Base-by-base conservation (phyloP, 495 filamentous ascomycete species). In the Daldinia caldariorum region DNA sequence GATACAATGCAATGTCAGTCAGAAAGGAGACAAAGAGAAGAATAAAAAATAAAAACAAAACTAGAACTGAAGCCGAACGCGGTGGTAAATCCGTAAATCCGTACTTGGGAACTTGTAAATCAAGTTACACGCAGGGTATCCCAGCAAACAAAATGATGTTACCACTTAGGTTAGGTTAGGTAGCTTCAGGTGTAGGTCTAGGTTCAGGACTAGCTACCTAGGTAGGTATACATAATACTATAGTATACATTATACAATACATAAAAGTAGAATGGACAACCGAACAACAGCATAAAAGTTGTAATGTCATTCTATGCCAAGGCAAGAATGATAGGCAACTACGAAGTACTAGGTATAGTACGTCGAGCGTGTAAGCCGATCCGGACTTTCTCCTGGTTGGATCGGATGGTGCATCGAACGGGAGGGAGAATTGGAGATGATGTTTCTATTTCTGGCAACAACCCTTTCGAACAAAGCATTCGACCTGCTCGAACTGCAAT, bases 381-480 rank as follows among this genome's bases (percentile, higher is more conserved):
- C 64, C 65, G 64, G 60, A 58, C 65, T 53, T 34, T 16, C 29
- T 50, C 32, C 55, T 67, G 63, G 69, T 71, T 71, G 69, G 63
- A 64, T 71, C 69, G 69, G 63, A 71, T 71, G 69, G 63, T 67
- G 63, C 69, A 71, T 71, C 63, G 59, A 71, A 71, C 69, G 69
- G 58, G 63, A 67, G 58, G 49, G 56, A 59, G 26, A 71, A 45
- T 29, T 67, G 69, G 59, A 67, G 55, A 53, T 41, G 12, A 29
- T 68, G 65, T 65, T 72, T 64, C 70, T 72, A 72, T 68, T 68
- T 67, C 50, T 68, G 61, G 70, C 53, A 8, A 43, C 58, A 58
- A 41, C 69, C 58, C 60, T 58, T 66, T 56, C 16, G 1, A 26
- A 20, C 29, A 18, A 57, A 35, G 34, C 20, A 8, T 37, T 16